Percentiles rank a stretch among this genome's conserved stretches.
Evolutionary conservation across 1,284 basidiomycete species (phyloP).

Genomic region (Ceratobasidium theobromae): DNA sequence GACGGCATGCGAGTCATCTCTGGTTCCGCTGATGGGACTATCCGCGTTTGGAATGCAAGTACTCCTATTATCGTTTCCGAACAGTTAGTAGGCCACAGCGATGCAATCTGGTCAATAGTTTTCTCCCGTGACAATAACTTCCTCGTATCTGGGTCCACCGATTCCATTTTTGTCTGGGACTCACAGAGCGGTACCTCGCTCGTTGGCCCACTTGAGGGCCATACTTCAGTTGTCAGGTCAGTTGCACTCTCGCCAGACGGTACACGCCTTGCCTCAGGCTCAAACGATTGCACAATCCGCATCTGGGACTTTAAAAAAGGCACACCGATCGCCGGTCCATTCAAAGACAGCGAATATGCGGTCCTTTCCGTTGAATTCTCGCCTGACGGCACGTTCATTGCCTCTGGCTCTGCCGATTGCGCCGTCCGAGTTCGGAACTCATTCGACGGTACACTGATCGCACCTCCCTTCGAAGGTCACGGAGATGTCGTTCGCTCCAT

Average conservation of each 20-base stretch:
- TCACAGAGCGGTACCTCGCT: background rate
- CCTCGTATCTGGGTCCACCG: background rate
- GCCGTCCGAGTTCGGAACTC: background rate
- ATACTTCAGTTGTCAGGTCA: background rate
- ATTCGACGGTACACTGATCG: background rate
- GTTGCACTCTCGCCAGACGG: slow-evolving; percentile 28
- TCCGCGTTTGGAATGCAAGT: background rate
- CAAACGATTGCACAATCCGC: slow-evolving; percentile 11
- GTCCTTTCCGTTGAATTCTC: background rate
- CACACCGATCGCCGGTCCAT: background rate
- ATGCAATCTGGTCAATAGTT: background rate
- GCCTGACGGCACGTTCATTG: background rate
- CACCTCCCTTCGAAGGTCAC: background rate
- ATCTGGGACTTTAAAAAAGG: slow-evolving; percentile 27
- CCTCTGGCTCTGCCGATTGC: too few relatives aligned
- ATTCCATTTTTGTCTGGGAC: background rate
- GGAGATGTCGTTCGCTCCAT: background rate
- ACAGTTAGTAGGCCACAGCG: background rate
- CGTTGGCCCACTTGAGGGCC: background rate
- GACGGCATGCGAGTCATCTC: background rate
- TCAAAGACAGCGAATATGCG: background rate
- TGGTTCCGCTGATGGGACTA: background rate
- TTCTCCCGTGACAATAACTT: background rate
- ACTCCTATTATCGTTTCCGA: too few relatives aligned
- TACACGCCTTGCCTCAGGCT: slow-evolving; percentile 13